Evolutionary conservation across 192 early-diverging fungal genomes (phyloP), one percentile per base, ranked within the genome.

Genomic region (Backusella tarrabulga): DNA sequence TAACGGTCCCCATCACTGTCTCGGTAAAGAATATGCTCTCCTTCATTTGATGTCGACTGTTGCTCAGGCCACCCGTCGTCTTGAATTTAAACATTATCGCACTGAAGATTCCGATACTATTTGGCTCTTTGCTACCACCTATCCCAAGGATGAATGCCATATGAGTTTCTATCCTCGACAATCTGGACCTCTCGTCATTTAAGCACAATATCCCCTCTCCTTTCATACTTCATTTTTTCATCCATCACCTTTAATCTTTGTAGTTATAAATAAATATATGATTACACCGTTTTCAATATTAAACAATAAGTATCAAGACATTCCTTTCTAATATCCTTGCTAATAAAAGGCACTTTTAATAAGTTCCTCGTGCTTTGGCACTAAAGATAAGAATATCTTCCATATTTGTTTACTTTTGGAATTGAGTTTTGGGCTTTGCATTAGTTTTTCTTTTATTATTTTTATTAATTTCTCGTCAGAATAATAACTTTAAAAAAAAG

Each of bases 91-190:
- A 9, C 83, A 83, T 44, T 66, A 77, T 34, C 76, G 70, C 34
- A 83, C 83, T 4, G 73, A 77, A 41, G 68, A 80, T 29, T 80
- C 79, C 50, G 83, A 83, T 42, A 76, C 80, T 32, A 83, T 83
- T 63, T 79, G 75, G 42, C 78, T 83, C 19, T 83, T 83, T 73
- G 83, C 83, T 50, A 83, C 83, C 15, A 83, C 78, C 32, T 83
- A 83, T 73, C 83, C 83, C 42, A 44, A 67, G 23, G 83, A 83
- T 76, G 83, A 76, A 19, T 80, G 76, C 67, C 74, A 71, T 74
- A 78, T 83, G 79, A 83, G 76, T 60, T 80, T 83, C 50, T 63
- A 67, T 34, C 83, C 83, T 56, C 60, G 67, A 44, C 14, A 11
- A 26, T 9, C 8, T 9, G 56, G 56, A 12, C 23, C 21, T 60